phyloP scores from a whole-genome alignment of 345 rosid species.

The Ceriops zippeliana region DNA sequence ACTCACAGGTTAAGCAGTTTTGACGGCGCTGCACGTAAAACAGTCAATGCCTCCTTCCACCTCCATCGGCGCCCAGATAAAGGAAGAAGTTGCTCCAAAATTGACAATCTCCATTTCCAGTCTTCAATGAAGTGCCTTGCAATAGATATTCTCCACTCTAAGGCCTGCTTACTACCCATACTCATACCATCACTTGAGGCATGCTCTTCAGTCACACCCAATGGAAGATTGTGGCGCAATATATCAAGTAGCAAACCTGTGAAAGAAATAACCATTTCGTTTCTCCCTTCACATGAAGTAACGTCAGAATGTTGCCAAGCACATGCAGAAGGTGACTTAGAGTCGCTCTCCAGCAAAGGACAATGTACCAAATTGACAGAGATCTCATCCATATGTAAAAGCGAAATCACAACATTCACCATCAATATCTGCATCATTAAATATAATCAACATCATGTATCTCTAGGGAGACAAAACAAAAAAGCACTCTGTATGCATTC shows the following conservation, averaged over 20 bases:
- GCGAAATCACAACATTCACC: slow-evolving; percentile 84
- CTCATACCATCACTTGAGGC: slow-evolving; percentile 47
- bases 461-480: slow-evolving; percentile 9
- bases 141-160: slow-evolving; percentile 84
- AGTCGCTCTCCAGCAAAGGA: slow-evolving; percentile 49
- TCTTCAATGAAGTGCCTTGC: slow-evolving; percentile 80
- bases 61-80: slow-evolving; percentile 82
- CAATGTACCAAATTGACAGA: slow-evolving; percentile 56
- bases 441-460: slow-evolving; percentile 17
- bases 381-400: slow-evolving; percentile 78
- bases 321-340: slow-evolving; percentile 37
- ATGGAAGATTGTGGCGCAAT: slow-evolving; percentile 62
- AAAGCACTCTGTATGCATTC: slow-evolving; percentile 17
- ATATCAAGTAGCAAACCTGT: slow-evolving; percentile 67
- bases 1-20: slow-evolving; percentile 91
- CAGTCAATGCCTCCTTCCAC: slow-evolving; percentile 88
- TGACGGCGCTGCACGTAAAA: slow-evolving; percentile 88
- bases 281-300: slow-evolving; percentile 55
- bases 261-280: slow-evolving; percentile 67
- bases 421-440: slow-evolving; percentile 72
- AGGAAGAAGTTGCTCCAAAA: slow-evolving; percentile 89
- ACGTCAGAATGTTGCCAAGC: slow-evolving; percentile 45
- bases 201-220: slow-evolving; percentile 49
- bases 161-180: slow-evolving; percentile 61
- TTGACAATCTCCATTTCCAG: slow-evolving; percentile 92